Percentiles rank a stretch among this genome's conserved stretches.
phyloP scores from a whole-genome alignment of 2,329 filamentous ascomycete genomes.

The Fusarium sp. region DNA sequence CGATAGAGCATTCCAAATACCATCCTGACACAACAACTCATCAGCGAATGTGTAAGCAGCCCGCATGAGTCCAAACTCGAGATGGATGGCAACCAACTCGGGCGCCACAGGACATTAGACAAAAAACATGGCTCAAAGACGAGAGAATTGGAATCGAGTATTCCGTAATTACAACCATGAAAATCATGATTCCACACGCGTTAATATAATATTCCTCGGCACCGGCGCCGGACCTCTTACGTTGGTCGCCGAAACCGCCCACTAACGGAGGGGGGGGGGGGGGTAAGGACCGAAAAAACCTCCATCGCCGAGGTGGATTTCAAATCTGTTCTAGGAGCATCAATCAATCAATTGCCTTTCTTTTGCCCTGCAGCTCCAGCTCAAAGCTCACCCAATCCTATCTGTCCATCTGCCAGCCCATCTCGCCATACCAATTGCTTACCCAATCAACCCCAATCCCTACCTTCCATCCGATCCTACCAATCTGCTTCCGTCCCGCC shows the following conservation, averaged over 20 bases:
- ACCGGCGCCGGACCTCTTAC: not conserved
- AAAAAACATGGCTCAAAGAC: not conserved
- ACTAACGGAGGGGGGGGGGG: slow-evolving; percentile 26
- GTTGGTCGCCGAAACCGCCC: slow-evolving; percentile 6
- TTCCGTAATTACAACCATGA: not conserved
- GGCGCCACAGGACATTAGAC: not conserved
- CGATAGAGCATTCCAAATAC: not conserved
- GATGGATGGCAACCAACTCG: not conserved
- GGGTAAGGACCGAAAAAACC: slow-evolving; percentile 34
- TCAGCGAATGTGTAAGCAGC: slow-evolving; percentile 12
- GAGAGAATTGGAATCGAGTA: not conserved
- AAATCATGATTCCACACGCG: slow-evolving; percentile 26
- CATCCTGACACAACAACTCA: not conserved
- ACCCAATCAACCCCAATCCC: slow-evolving; percentile 35
- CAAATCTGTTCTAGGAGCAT: slow-evolving; percentile 33
- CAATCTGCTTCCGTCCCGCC: slow-evolving; percentile 19
- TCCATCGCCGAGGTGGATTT: slow-evolving; percentile 41
- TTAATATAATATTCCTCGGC: not conserved
- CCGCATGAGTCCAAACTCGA: not conserved
- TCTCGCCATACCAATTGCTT: slow-evolving; percentile 32
- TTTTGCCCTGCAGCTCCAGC: slow-evolving; percentile 27
- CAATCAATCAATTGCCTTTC: not conserved
- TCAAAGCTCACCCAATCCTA: slow-evolving; percentile 15
- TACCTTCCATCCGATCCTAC: slow-evolving; percentile 16
- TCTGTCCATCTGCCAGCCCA: not conserved